Evolutionary conservation across 257 asterid genomes (phyloP), one percentile per base, ranked within the genome.

Genomic region (Linaria vulgaris): DNA sequence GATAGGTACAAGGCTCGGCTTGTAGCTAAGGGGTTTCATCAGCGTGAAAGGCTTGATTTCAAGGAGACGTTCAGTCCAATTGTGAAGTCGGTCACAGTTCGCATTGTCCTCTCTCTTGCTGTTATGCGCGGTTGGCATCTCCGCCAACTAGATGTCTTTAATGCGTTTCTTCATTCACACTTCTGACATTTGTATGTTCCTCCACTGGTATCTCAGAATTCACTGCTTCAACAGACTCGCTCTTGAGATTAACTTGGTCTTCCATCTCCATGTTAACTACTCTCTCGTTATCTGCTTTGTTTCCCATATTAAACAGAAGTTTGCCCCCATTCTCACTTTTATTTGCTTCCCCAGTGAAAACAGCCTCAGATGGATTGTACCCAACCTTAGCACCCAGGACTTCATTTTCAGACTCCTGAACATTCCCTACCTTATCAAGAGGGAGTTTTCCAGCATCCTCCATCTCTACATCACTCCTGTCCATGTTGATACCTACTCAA

Each of bases 391-490:
- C 70, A 61, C 66, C 81, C 9, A 56, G 50, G 43, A 34, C 52
- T 41, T 61, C 48, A 58, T 49, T 67, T 41, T 76, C 56, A 0
- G 75, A 39, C 47, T 65, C 84, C 59, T 70, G 66, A 27, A 44
- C 56, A 31, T 44, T 61, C 63, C 50, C 65, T 12, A 57, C 69
- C 17, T 46, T 59, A 69, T 64, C 74, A 25, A 60, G 69, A 20
- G 74, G 45, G 44, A 38, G 70, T 55, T 70, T 72, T 57, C 30
- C 78, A 0, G 69, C 56, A 61, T 69, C 87, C 76, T 79, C 90
- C 85, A 82, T 85, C 64, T 77, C 85, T 15, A 80, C 73, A 64
- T 81, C 86, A 55, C 51, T 73, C 55, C 54, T 78, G 70, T 69
- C 78, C 97, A 86, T 84, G 47, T 51, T 61, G 71, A 68, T 39